These are phyloP conservation scores for Suillus subluteus DNA, from an alignment of 768 basidiomycete genomes.

Conservation along the genomic window DNA sequence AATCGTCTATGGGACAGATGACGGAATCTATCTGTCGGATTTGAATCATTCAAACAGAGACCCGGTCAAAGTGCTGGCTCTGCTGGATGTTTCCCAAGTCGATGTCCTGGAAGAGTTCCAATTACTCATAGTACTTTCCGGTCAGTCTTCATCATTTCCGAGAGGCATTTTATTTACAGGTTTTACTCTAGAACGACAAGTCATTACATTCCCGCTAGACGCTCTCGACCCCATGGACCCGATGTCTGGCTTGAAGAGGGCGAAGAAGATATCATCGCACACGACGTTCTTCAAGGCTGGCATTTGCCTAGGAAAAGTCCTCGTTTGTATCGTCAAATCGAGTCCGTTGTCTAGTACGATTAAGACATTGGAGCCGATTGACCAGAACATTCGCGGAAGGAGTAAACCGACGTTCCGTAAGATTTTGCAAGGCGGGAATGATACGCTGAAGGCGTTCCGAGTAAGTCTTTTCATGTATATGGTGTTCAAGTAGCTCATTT, in stretches of 20 bases:
- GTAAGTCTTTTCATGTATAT: constrained; percentile 42
- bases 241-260: constrained; percentile 87
- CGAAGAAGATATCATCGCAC: constrained; percentile 93
- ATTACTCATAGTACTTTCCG: constrained; percentile 97
- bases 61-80: constrained; percentile 86
- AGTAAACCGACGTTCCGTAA: constrained; percentile 94
- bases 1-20: constrained; percentile 96
- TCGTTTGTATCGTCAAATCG: constrained; percentile 97
- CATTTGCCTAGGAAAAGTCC: constrained; percentile 83
- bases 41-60: constrained; percentile 75
- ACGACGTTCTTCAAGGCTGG: constrained; percentile 99
- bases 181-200: constrained; percentile 75
- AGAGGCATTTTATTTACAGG: constrained; percentile 6
- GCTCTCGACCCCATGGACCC: constrained; percentile 90
- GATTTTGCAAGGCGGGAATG: constrained; percentile 91
- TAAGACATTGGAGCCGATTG: constrained; percentile 96
- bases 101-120: constrained; percentile 97
- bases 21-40: constrained; percentile 95
- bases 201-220: constrained; percentile 94
- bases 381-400: constrained; percentile 78
- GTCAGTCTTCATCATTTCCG: constrained; percentile 42
- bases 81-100: constrained; percentile 91
- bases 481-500: constrained; percentile 7
- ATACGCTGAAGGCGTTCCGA: constrained; percentile 90
- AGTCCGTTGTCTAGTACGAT: constrained; percentile 95